These are phyloP conservation scores for Halteria grandinella DNA, from an alignment of 73 alveolate species.

Conservation along the genomic window DNA sequence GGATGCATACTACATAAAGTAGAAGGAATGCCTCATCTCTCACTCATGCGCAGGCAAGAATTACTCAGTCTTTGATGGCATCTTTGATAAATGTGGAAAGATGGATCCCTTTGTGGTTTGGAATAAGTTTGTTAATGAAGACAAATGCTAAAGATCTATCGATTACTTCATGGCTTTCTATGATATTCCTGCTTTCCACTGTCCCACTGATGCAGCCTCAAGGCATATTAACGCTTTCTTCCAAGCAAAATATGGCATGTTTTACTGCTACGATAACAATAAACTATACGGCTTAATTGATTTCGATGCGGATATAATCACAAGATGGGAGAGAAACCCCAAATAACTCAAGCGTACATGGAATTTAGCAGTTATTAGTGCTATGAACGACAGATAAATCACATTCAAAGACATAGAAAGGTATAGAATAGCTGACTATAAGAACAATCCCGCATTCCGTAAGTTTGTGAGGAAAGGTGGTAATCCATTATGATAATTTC, in stretches of 20 bases:
- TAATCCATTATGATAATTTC: no score
- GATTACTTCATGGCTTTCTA: constrained; percentile 21
- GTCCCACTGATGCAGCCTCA: constrained; percentile 4
- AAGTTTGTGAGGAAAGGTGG: no score
- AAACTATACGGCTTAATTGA: constrained; percentile 13
- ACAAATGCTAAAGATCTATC: not conserved
- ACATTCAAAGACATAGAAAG: constrained; percentile 1
- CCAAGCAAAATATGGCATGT: constrained; percentile 47
- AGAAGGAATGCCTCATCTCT: not conserved
- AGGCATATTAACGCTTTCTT: constrained; percentile 16
- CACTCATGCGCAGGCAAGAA: not conserved
- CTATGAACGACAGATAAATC: constrained; percentile 1
- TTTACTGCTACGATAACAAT: constrained; percentile 19
- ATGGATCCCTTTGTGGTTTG: constrained; percentile 40
- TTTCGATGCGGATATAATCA: not conserved
- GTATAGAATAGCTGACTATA: no score
- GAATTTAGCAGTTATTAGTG: constrained; percentile 22
- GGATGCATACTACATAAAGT: not conserved
- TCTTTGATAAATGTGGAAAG: constrained; percentile 3
- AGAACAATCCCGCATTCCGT: no score
- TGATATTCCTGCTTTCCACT: constrained; percentile 30
- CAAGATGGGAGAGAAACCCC: constrained; percentile 2
- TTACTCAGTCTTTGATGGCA: not conserved
- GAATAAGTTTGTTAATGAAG: constrained; percentile 6
- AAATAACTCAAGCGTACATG: constrained; percentile 13